Base-by-base conservation (phyloP, 495 filamentous ascomycete genomes). In the Xylaria telfairii region DNA sequence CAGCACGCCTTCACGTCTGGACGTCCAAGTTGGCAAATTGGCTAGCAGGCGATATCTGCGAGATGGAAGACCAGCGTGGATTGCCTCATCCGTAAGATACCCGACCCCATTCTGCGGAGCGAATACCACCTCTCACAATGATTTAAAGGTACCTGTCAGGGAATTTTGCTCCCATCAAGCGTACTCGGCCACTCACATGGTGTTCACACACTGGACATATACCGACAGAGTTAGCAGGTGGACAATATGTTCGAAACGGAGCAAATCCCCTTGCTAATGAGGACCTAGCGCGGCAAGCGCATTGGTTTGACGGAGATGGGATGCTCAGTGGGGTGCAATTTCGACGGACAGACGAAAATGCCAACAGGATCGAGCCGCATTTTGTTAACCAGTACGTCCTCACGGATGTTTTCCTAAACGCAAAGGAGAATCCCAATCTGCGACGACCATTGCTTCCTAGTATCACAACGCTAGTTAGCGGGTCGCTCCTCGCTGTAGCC, bases 281-380 rank as follows among this genome's bases (percentile, higher is more conserved):
- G n/a, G 83, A 87, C 66, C 72, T 85, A 28, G 79, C 79, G 41
- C 83, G 88, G 62, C 84, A 88, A 69, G 83, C 86, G 28, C 89
- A 92, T 71, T 91, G 89, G 89, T 92, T 92, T 70, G 90, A 92
- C 71, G 90, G 90, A 57, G 90, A 92, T 78, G 90, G 89, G 1
- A 92, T 92, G 90, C 85, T 92, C 4, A 84, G 86, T 28, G 90
- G 90, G 17, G 88, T 92, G 0, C 79, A 80, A 10, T 91, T 92
- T 77, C 77, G 73, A 44, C 79, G 79, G 32, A 59, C 69, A 3
- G 72, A 71, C 6, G 71, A 81, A 24, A 72, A 72, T 4, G 49
- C 46, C 19, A 73, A 75, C 0, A 71, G 61, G 9, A 81, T 89
- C 6, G 73, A 80, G 65, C 90, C 89, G 9, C 78, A 87, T 53